Percentiles rank a stretch among this genome's conserved stretches.
These are phyloP conservation scores for Fraxinus platypoda DNA, from an alignment of 305 asterid genomes.

Conservation along the genomic window DNA sequence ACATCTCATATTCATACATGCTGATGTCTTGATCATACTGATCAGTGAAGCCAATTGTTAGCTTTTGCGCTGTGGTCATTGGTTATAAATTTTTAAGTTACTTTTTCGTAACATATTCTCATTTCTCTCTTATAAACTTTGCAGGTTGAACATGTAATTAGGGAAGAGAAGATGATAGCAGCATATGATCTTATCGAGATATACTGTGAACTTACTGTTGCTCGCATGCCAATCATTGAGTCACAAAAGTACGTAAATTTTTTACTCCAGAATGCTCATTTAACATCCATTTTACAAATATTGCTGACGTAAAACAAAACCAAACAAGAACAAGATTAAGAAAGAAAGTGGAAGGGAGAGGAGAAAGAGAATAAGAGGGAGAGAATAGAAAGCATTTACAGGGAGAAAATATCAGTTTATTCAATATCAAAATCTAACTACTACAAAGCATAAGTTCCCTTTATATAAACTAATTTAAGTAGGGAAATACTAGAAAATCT, in stretches of 20 bases:
- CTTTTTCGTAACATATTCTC: slow-evolving; percentile 10
- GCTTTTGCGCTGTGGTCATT: not conserved
- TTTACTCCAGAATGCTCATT: slow-evolving; percentile 23
- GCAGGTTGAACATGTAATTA: slow-evolving; percentile 94
- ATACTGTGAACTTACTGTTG: slow-evolving; percentile 82
- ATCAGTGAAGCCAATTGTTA: not conserved
- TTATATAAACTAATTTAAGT: not conserved
- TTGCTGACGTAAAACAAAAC: not conserved
- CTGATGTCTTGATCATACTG: not conserved
- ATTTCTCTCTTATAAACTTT: slow-evolving; percentile 18
- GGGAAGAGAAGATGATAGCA: slow-evolving; percentile 95
- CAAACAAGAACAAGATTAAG: not conserved
- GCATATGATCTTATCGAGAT: slow-evolving; percentile 89
- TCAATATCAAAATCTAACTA: no score
- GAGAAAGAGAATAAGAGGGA: not conserved
- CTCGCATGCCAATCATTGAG: slow-evolving; percentile 84
- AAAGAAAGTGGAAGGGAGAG: not conserved
- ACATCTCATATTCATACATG: slow-evolving; percentile 1
- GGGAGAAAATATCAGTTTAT: not conserved
- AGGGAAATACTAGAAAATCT: not conserved
- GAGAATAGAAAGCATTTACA: not conserved
- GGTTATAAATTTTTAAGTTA: slow-evolving; percentile 5
- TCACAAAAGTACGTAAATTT: slow-evolving; percentile 71
- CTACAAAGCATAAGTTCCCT: not conserved
- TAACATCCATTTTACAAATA: not conserved